These are phyloP conservation scores for Cytospora piceicola DNA, from an alignment of 2,329 filamentous ascomycete genomes.

Conservation along the genomic window DNA sequence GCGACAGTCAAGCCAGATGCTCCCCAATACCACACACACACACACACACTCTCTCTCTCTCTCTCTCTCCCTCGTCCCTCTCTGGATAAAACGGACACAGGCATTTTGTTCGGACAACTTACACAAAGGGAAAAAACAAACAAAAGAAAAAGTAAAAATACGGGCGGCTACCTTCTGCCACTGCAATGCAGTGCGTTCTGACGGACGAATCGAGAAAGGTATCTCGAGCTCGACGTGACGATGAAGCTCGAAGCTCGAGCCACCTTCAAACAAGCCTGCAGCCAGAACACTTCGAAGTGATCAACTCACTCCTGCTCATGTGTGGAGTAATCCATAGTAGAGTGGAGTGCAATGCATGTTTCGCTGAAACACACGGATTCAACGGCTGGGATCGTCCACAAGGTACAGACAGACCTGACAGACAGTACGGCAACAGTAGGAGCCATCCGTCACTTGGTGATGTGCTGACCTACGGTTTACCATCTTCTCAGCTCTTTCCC, in stretches of 20 bases:
- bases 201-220: background rate
- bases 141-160: background rate
- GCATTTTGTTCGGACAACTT: background rate
- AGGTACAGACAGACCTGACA: background rate
- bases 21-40: too few relatives aligned
- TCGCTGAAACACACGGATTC: conserved; percentile 2
- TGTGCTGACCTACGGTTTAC: background rate
- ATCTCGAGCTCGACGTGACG: background rate
- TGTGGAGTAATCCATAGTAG: background rate
- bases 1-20: too few relatives aligned
- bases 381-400: conserved; percentile 1
- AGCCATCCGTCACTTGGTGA: background rate
- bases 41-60: too few relatives aligned
- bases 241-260: background rate
- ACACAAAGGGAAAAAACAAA: too few relatives aligned
- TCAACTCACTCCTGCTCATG: background rate
- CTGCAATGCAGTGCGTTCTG: background rate
- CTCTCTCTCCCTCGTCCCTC: too few relatives aligned
- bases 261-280: background rate
- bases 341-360: background rate
- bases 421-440: background rate
- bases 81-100: too few relatives aligned
- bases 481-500: background rate
- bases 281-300: background rate
- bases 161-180: too few relatives aligned